Conservation (phyloP, 2,329 filamentous ascomycete species). For the Colletotrichum falcatum region DNA sequence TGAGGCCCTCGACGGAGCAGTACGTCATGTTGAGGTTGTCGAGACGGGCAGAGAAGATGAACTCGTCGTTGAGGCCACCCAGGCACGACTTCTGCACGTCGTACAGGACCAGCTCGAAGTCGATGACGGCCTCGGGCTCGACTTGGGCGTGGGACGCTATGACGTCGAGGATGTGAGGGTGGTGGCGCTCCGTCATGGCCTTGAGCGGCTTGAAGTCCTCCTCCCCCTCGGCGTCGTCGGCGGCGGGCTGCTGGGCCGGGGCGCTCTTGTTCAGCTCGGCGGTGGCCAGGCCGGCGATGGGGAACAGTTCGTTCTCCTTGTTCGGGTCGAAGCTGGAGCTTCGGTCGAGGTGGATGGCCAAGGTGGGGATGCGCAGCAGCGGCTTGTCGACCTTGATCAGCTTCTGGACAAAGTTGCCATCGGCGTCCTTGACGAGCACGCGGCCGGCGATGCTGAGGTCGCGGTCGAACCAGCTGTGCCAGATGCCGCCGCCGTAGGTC, state of each 20-base stretch:
- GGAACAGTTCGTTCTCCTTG: constrained; percentile 96
- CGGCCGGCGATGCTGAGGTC: constrained; percentile 92
- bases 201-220: constrained; percentile 79
- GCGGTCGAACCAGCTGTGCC: constrained; percentile 98
- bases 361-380: constrained; percentile 89
- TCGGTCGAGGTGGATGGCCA: constrained; percentile 94
- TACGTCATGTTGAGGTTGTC: constrained; percentile 98
- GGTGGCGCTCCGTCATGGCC: constrained; percentile 83
- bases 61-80: constrained; percentile 90
- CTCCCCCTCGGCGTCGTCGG: constrained; percentile 59
- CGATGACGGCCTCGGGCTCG: constrained; percentile 77
- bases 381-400: constrained; percentile 92
- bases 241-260: constrained; percentile 44
- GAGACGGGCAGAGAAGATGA: constrained; percentile 94
- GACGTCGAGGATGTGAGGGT: constrained; percentile 86
- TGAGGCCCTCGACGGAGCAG: constrained; percentile 87
- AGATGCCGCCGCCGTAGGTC: constrained; percentile 95
- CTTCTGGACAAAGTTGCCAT: constrained; percentile 82
- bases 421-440: constrained; percentile 80
- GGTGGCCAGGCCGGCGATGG: constrained; percentile 87
- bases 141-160: constrained; percentile 84
- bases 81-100: constrained; percentile 93
- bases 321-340: constrained; percentile 91
- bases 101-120: constrained; percentile 98
- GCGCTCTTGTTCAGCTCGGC: constrained; percentile 85